Percentiles rank a stretch among this genome's conserved stretches.
Conservation (phyloP, 2,329 filamentous ascomycete species). For the Calonectria montana region DNA sequence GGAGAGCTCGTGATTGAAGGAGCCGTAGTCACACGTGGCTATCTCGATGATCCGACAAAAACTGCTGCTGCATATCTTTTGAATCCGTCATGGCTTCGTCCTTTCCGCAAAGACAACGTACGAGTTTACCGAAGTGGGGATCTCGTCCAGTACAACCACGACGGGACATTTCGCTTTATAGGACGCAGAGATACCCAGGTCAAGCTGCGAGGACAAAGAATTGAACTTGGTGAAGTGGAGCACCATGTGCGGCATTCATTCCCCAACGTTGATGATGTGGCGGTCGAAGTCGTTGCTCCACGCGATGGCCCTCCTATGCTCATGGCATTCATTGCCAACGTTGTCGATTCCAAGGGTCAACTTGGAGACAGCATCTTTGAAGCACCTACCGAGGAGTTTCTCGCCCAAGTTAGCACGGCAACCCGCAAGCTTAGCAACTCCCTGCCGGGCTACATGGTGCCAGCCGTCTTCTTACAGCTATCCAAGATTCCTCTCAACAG, state of each 20-base stretch:
- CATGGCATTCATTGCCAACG: neutral
- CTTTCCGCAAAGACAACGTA: neutral
- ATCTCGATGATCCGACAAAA: neutral
- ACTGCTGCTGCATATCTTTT: neutral
- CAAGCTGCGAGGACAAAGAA: slow-evolving; percentile 65
- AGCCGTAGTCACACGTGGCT: neutral
- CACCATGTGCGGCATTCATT: neutral
- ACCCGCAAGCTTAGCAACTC: neutral
- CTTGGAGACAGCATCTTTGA: neutral
- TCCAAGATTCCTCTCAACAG: neutral
- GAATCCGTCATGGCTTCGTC: neutral
- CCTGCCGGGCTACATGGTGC: neutral
- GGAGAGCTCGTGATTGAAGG: neutral
- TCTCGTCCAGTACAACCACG: neutral
- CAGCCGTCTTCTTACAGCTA: neutral
- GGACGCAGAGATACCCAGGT: slow-evolving; percentile 60
- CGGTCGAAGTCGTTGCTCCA: neutral
- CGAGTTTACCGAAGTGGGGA: neutral
- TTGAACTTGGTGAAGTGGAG: neutral
- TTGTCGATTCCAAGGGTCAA: neutral
- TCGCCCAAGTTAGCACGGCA: neutral
- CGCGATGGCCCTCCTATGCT: neutral
- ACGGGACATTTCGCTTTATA: neutral
- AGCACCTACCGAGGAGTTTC: neutral
- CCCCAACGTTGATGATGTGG: neutral